Evolutionary conservation across 495 filamentous ascomycete genomes (phyloP).

Genomic region (Cryomyces minteri): DNA sequence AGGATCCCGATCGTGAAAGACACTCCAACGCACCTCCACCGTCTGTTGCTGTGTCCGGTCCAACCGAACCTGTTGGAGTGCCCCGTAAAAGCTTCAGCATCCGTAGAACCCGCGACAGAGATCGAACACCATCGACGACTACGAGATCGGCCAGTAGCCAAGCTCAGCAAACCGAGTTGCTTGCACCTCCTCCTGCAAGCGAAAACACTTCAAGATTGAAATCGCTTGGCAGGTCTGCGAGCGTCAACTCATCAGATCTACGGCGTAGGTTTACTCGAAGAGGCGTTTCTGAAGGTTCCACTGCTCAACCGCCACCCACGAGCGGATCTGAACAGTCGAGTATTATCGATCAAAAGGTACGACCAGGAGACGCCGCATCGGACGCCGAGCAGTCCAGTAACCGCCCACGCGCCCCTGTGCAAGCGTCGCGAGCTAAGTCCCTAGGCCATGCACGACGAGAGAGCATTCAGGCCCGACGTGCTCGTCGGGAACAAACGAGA

Average conservation of each 20-base stretch:
- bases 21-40: constrained; percentile 45
- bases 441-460: constrained; percentile 78
- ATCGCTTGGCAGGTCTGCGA: constrained; percentile 60
- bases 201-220: constrained; percentile 37
- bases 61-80: constrained; percentile 39
- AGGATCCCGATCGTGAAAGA: constrained; percentile 37
- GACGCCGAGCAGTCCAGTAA: constrained; percentile 23
- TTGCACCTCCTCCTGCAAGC: constrained; percentile 46
- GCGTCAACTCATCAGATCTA: constrained; percentile 70
- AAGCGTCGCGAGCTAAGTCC: constrained; percentile 65
- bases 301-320: constrained; percentile 45
- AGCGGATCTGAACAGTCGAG: constrained; percentile 62
- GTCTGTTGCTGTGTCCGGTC: constrained; percentile 53
- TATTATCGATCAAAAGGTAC: constrained; percentile 23
- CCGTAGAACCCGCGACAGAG: constrained; percentile 45
- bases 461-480: constrained; percentile 71
- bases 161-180: constrained; percentile 50
- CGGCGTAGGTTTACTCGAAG: constrained; percentile 42
- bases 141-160: constrained; percentile 49
- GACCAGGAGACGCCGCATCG: constrained; percentile 20
- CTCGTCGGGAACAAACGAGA: constrained; percentile 43
- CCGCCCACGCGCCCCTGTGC: constrained; percentile 23
- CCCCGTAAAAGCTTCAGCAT: constrained; percentile 71
- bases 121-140: constrained; percentile 29
- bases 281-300: constrained; percentile 32